These are phyloP conservation scores for Puccinia hordei DNA, from an alignment of 1,284 basidiomycete species.

Conservation along the genomic window DNA sequence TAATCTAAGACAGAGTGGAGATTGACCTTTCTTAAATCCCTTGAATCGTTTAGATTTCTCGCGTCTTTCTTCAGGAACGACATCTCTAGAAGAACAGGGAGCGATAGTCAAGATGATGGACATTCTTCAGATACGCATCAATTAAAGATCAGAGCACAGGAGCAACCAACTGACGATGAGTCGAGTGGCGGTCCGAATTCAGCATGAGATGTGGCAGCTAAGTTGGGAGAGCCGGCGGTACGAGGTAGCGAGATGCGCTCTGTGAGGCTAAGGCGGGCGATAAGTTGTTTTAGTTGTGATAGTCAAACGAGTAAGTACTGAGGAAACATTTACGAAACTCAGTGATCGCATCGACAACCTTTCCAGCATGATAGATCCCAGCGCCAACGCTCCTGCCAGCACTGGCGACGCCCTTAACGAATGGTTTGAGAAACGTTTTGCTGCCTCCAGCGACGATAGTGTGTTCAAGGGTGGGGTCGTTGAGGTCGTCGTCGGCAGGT, in stretches of 20 bases:
- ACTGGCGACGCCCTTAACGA: slow-evolving; percentile 30
- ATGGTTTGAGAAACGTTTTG: slow-evolving; percentile 29
- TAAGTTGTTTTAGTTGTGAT: neutral
- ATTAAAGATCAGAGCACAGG: neutral
- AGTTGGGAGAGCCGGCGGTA: neutral
- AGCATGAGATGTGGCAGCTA: neutral
- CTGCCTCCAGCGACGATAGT: neutral
- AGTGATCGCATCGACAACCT: slow-evolving; percentile 34
- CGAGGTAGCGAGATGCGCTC: slow-evolving; percentile 23
- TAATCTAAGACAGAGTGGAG: neutral
- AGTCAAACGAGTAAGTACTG: neutral
- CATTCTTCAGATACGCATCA: neutral
- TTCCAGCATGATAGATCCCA: slow-evolving; percentile 37
- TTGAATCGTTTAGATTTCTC: slow-evolving; percentile 1
- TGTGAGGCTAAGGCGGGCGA: neutral
- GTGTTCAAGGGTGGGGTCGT: neutral
- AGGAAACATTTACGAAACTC: neutral
- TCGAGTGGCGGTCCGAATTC: slow-evolving; percentile 1
- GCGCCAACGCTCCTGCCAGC: slow-evolving; percentile 34
- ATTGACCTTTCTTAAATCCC: slow-evolving; percentile 11
- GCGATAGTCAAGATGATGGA: neutral
- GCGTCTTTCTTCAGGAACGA: neutral
- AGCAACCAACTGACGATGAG: neutral
- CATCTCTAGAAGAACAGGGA: neutral
- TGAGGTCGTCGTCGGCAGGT: neutral